Evolutionary conservation across 2,329 filamentous ascomycete species (phyloP), one percentile per base, ranked within the genome.

Genomic region (Sporothrix luriei): DNA sequence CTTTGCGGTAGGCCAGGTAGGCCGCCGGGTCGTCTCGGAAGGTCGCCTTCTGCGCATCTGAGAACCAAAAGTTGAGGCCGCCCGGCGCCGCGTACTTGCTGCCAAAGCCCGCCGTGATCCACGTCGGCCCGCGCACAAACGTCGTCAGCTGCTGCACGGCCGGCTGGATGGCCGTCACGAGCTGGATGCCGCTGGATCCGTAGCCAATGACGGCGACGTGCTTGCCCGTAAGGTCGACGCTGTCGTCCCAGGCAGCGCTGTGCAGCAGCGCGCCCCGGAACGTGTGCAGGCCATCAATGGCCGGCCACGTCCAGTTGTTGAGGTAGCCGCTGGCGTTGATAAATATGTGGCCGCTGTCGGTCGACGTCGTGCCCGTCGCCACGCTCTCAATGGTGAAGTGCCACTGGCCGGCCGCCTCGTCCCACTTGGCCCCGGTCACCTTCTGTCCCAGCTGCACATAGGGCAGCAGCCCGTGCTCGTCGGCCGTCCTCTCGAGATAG

Each of bases 41-140:
- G n/a, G 51, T 29, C 0, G 19, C 19, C 62, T 71, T 71, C 52
- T 72, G 70, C 19, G 68, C 73, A 0, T 70, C 69, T 1, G 43
- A 70, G 16, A 69, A 71, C 0, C 2, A 4, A n/a, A 70, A 67
- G 24, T 70, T 70, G 9, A 61, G 43, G 2, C 65, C 68, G 4
- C 68, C 84, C 0, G 86, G 80, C 33, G 84, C 84, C 29, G 86
- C 83, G 72, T 85, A 78, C 68, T 84, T 79, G 49, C 85, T 82
- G 0, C 84, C 85, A 76, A 88, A 89, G 0, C 86, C 85, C 1
- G 85, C 83, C 0, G 88, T 86, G 40, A 91, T 86, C 90, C 89
- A 92, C 0, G 71, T 71, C 1, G 66, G 69, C 0, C 66, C 66
- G 19, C 71, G 66, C 16, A 73, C 49, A n/a, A 68, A 69, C 14